A percentile compares a stretch with the other conserved stretches of the same genome.
phyloP scores from a whole-genome alignment of 169 alveolate species.

The Haemoproteus tartakovskyi region DNA sequence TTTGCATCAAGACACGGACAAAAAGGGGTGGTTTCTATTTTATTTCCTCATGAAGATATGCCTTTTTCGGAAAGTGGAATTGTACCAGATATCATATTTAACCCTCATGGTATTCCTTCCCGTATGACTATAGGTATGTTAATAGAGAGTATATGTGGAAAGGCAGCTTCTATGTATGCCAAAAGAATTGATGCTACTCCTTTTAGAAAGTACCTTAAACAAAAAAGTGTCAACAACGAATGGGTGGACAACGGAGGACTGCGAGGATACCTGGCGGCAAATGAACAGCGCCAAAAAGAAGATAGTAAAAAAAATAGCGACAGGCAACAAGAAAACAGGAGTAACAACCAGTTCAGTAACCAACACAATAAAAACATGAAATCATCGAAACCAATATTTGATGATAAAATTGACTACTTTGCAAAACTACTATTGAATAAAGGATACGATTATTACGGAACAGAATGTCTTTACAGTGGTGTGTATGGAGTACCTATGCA shows the following conservation, averaged over 20 bases:
- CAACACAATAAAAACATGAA: background rate
- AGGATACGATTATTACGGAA: slow-evolving; percentile 97
- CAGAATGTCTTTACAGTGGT: slow-evolving; percentile 97
- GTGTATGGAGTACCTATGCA: slow-evolving; percentile 94
- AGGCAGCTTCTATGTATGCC: slow-evolving; percentile 96
- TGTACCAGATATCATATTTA: slow-evolving; percentile 98
- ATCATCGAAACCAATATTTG: slow-evolving; percentile 2
- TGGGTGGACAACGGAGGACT: slow-evolving; percentile 83
- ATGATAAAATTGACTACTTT: slow-evolving; percentile 61
- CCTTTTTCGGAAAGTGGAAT: slow-evolving; percentile 99
- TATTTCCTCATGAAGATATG: slow-evolving; percentile 98
- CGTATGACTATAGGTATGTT: slow-evolving; percentile 99
- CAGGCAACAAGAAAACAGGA: slow-evolving; percentile 8
- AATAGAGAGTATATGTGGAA: slow-evolving; percentile 99
- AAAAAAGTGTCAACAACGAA: slow-evolving; percentile 67
- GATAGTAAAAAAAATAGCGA: slow-evolving; percentile 50
- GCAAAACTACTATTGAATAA: slow-evolving; percentile 57
- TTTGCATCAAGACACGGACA: slow-evolving; percentile 99
- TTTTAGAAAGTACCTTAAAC: slow-evolving; percentile 81
- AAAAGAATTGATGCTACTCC: slow-evolving; percentile 91
- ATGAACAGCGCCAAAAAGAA: background rate
- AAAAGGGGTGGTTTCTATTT: slow-evolving; percentile 97
- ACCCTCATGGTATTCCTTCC: slow-evolving; percentile 99
- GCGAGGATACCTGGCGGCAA: slow-evolving; percentile 66
- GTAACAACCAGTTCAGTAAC: background rate